A percentile compares a stretch with the other conserved stretches of the same genome.
Evolutionary conservation across 495 filamentous ascomycete genomes (phyloP).

Genomic region (Cetradonia linearis): DNA sequence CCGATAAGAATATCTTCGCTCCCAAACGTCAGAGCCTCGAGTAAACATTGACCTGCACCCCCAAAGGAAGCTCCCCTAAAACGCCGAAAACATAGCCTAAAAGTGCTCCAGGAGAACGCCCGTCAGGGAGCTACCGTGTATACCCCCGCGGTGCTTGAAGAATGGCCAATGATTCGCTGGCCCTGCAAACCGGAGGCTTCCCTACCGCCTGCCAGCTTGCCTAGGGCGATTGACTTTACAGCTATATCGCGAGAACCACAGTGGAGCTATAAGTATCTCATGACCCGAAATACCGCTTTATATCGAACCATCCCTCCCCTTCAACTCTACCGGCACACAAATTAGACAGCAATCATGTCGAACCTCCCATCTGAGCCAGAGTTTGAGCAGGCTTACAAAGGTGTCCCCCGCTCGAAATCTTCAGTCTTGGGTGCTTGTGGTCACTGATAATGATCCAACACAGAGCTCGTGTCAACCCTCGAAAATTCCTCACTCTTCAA

Average conservation of each 20-base stretch:
- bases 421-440: neutral
- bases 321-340: neutral
- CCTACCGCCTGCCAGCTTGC: neutral
- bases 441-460: constrained; percentile 7
- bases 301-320: neutral
- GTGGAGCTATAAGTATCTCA: constrained; percentile 3
- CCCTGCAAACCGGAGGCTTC: constrained; percentile 8
- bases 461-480: constrained; percentile 89
- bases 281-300: neutral
- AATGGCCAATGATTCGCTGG: neutral
- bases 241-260: neutral
- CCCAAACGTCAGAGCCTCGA: constrained; percentile 12
- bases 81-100: constrained; percentile 3
- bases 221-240: neutral
- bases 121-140: neutral
- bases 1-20: constrained; percentile 2
- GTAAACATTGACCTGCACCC: neutral
- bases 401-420: constrained; percentile 34
- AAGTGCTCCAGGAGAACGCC: neutral
- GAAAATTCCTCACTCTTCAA: constrained; percentile 89
- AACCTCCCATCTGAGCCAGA: constrained; percentile 85
- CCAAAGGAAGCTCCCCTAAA: neutral
- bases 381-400: constrained; percentile 98
- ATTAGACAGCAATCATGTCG: constrained; percentile 50
- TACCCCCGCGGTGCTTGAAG: neutral